Conservation (phyloP, 2,329 filamentous ascomycete species). For the Trichoderma semiorbis region DNA sequence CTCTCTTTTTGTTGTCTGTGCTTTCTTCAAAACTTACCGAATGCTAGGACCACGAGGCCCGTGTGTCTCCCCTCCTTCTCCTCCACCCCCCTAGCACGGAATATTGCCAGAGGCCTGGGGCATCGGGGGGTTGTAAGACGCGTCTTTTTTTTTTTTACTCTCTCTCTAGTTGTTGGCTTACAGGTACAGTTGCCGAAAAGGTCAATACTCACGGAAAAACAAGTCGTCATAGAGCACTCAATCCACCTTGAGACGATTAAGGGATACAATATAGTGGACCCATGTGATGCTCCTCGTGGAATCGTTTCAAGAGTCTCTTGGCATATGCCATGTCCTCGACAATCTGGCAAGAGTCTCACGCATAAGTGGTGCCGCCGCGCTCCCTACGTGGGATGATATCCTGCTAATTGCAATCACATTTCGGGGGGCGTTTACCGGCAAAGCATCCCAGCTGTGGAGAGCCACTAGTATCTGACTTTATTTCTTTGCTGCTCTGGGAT, state of each 20-base stretch:
- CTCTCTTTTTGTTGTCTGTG: neutral
- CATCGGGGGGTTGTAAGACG: constrained; percentile 1
- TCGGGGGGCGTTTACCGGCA: neutral
- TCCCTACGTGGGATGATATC: neutral
- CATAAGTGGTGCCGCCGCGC: neutral
- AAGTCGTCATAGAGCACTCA: neutral
- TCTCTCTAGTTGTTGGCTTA: neutral
- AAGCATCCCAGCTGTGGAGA: constrained; percentile 3
- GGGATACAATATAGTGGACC: neutral
- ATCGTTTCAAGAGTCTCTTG: constrained; percentile 4
- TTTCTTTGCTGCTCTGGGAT: constrained; percentile 10
- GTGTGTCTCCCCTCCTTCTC: neutral
- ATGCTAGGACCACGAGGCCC: constrained; percentile 13
- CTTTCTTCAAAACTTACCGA: constrained; percentile 6
- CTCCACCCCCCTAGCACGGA: neutral
- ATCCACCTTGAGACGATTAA: constrained; percentile 7
- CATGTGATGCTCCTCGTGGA: neutral
- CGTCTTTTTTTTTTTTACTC: neutral
- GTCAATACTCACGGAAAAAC: neutral
- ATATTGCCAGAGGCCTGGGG: neutral
- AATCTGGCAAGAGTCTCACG: neutral
- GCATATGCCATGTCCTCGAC: neutral
- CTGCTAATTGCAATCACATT: neutral
- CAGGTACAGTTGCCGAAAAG: neutral
- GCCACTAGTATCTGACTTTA: constrained; percentile 14